Percentiles rank a stretch among this genome's conserved stretches.
Conservation (phyloP, 1,284 basidiomycete species). For the Cystobasidium slooffiae region DNA sequence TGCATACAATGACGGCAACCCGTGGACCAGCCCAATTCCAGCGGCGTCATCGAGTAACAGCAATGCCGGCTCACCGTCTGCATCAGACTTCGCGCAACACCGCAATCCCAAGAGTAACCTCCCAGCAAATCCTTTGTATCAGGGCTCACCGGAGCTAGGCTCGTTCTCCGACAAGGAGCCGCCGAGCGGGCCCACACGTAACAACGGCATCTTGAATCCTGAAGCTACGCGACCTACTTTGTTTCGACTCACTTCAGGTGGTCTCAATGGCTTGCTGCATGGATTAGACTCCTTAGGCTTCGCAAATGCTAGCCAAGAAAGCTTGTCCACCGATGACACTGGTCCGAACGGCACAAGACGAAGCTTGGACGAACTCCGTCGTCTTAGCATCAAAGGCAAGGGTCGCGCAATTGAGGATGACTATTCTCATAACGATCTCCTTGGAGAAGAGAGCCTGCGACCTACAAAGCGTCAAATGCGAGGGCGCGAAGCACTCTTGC, state of each 20-base stretch:
- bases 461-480: background rate
- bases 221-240: conserved; percentile 37
- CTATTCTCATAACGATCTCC: background rate
- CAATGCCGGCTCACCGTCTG: background rate
- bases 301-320: conserved; percentile 30
- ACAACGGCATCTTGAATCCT: background rate
- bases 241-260: conserved; percentile 23
- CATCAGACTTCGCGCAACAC: background rate
- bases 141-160: conserved; percentile 9
- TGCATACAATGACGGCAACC: conserved; percentile 17
- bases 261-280: conserved; percentile 23
- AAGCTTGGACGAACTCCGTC: conserved; percentile 40
- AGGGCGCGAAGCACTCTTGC: conserved; percentile 37
- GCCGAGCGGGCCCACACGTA: background rate
- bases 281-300: conserved; percentile 29
- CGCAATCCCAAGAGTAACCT: background rate
- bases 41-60: conserved; percentile 9
- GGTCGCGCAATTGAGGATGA: conserved; percentile 12
- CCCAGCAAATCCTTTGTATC: conserved; percentile 22
- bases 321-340: conserved; percentile 28
- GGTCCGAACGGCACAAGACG: conserved; percentile 16
- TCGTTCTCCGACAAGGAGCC: conserved; percentile 1
- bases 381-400: conserved; percentile 39
- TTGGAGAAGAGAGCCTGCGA: conserved; percentile 12
- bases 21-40: conserved; percentile 4